These are phyloP conservation scores for Paecilomyces sp. DNA, from an alignment of 2,329 filamentous ascomycete species.

Conservation along the genomic window DNA sequence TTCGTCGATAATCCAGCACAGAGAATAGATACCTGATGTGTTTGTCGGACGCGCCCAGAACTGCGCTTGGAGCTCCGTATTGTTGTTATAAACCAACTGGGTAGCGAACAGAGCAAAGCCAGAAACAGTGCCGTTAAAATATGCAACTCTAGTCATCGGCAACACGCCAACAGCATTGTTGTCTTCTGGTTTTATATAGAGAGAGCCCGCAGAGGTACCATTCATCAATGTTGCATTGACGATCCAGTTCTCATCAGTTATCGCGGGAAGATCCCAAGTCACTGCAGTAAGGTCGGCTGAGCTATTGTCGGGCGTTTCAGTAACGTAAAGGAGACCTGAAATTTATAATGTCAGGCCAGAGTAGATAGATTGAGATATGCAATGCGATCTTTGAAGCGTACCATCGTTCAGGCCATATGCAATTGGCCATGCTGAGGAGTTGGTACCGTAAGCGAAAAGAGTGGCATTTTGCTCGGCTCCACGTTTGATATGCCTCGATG, in stretches of 20 bases:
- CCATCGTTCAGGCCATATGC: slow-evolving; percentile 9
- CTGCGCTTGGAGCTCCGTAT: slow-evolving; percentile 11
- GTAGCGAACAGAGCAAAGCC: slow-evolving; percentile 14
- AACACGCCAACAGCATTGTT: background rate
- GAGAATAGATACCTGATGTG: background rate
- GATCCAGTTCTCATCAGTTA: slow-evolving; percentile 13
- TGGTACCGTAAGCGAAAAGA: slow-evolving; percentile 12
- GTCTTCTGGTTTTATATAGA: slow-evolving; percentile 2
- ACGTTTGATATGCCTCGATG: slow-evolving; percentile 1
- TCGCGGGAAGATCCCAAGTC: slow-evolving; percentile 5
- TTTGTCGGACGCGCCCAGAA: slow-evolving; percentile 10
- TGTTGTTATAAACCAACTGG: slow-evolving; percentile 14
- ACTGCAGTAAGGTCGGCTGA: background rate
- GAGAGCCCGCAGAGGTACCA: slow-evolving; percentile 9
- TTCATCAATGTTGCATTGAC: slow-evolving; percentile 11
- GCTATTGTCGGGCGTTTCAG: background rate
- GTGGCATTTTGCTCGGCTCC: slow-evolving; percentile 10
- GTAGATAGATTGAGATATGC: background rate
- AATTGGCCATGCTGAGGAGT: slow-evolving; percentile 10
- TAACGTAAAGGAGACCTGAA: background rate
- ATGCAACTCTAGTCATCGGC: slow-evolving; percentile 1
- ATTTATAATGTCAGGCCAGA: background rate
- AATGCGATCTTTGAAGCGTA: slow-evolving; percentile 2
- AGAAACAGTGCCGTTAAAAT: slow-evolving; percentile 11
- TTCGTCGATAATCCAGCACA: background rate